Evolutionary conservation across 306 rosid genomes (phyloP).

Genomic region (Prunus armeniaca): DNA sequence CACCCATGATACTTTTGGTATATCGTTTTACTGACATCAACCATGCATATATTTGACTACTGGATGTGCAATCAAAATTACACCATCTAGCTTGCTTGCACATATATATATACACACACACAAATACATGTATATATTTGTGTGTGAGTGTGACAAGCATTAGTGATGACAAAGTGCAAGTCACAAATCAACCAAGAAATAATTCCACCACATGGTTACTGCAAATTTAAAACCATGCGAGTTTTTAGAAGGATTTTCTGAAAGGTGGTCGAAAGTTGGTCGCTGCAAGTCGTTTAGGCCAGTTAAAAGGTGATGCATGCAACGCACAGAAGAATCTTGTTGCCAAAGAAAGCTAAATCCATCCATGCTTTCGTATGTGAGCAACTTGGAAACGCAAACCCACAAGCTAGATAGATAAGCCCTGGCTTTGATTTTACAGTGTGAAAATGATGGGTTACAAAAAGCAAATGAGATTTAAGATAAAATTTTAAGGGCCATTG

Average conservation of each 20-base stretch:
- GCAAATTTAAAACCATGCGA: background rate
- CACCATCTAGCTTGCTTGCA: conserved; percentile 1
- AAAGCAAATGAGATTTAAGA: background rate
- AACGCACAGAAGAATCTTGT: background rate
- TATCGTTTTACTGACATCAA: conserved; percentile 23
- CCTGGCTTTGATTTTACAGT: background rate
- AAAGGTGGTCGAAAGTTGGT: conserved; percentile 14
- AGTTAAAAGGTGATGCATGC: conserved; percentile 4
- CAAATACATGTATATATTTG: too few relatives aligned
- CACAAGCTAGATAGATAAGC: background rate
- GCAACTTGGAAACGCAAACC: conserved; percentile 7
- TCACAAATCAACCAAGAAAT: background rate
- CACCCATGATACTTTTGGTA: conserved; percentile 23
- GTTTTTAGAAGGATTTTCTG: background rate
- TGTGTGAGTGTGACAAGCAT: conserved; percentile 10
- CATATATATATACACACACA: too few relatives aligned
- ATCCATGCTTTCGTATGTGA: background rate
- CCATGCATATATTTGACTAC: conserved; percentile 28
- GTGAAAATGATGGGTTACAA: background rate
- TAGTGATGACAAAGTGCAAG: conserved; percentile 8
- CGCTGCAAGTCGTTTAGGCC: conserved; percentile 16
- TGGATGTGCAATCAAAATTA: conserved; percentile 14
- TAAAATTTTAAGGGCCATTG: background rate
- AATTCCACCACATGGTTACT: conserved; percentile 5
- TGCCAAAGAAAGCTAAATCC: background rate